Percentiles rank a stretch among this genome's conserved stretches.
Evolutionary conservation across 2,329 filamentous ascomycete genomes (phyloP).

Genomic region (Cladophialophora yegresii): DNA sequence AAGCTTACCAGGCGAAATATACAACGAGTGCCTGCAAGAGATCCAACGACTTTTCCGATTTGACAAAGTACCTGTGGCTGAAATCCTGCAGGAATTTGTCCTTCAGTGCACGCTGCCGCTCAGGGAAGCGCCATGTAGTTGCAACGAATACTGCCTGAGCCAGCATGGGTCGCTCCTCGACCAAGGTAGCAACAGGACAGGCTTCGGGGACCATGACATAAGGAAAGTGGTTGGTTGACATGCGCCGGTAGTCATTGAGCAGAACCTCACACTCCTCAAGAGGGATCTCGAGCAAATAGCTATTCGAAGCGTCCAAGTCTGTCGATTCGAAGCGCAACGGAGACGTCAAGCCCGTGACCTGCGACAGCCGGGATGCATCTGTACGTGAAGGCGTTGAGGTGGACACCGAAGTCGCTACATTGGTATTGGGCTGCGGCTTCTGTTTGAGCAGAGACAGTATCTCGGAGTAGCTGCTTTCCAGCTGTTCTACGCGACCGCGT

Average conservation of each 20-base stretch:
- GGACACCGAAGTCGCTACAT: background rate
- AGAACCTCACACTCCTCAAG: constrained; percentile 23
- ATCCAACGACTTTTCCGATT: constrained; percentile 25
- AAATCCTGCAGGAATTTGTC: constrained; percentile 21
- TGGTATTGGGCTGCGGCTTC: background rate
- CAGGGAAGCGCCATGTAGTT: constrained; percentile 22
- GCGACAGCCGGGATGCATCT: constrained; percentile 1
- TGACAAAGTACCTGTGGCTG: constrained; percentile 17
- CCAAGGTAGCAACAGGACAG: constrained; percentile 14
- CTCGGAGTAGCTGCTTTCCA: constrained; percentile 27
- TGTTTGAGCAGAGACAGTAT: constrained; percentile 22
- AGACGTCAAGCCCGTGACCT: background rate
- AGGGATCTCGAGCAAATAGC: constrained; percentile 7
- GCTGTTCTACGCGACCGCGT: constrained; percentile 26
- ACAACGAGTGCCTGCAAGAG: constrained; percentile 26
- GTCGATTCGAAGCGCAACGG: constrained; percentile 5
- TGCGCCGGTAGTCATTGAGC: constrained; percentile 23
- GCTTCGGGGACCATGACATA: constrained; percentile 24
- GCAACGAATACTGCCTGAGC: constrained; percentile 21
- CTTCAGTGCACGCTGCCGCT: constrained; percentile 12
- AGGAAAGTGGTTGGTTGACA: constrained; percentile 16
- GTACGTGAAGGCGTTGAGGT: constrained; percentile 8
- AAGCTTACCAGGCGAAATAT: constrained; percentile 25
- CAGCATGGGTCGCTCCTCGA: constrained; percentile 26
- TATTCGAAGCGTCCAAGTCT: background rate